phyloP scores from a whole-genome alignment of 352 stramenopile genomes.

The Elongisporangium anandrum region DNA sequence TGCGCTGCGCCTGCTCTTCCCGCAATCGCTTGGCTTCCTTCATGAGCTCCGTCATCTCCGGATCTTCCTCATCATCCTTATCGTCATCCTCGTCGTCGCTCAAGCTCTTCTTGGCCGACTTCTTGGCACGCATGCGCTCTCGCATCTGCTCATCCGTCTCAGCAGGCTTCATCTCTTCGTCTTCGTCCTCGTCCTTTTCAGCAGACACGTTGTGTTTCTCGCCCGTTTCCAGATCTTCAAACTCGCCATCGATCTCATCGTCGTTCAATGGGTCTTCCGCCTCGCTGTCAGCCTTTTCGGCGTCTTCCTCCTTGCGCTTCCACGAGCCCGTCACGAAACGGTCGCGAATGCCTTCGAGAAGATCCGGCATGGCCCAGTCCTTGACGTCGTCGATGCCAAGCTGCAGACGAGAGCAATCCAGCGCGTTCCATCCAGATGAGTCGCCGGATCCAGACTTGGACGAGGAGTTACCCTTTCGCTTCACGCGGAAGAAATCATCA shows the following conservation, averaged over 20 bases:
- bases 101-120: constrained; percentile 87
- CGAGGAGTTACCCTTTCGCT: constrained; percentile 42
- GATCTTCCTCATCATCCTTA: constrained; percentile 68
- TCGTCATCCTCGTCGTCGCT: constrained; percentile 63
- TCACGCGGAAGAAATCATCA: constrained; percentile 75
- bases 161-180: constrained; percentile 29
- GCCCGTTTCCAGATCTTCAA: constrained; percentile 97
- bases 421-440: constrained; percentile 54
- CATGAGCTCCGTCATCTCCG: constrained; percentile 86
- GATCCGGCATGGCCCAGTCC: constrained; percentile 68
- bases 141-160: constrained; percentile 82
- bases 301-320: constrained; percentile 66
- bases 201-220: constrained; percentile 52
- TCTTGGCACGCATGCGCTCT: constrained; percentile 84
- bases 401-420: constrained; percentile 83
- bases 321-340: constrained; percentile 98
- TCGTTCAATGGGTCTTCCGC: constrained; percentile 69
- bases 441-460: constrained; percentile 23
- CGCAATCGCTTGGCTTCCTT: constrained; percentile 75
- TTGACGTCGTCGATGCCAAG: constrained; percentile 59
- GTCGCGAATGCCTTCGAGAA: constrained; percentile 81
- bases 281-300: constrained; percentile 30
- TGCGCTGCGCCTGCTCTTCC: constrained; percentile 81
- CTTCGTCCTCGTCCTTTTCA: constrained; percentile 20
- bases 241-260: constrained; percentile 92